Evolutionary conservation across 139 green algal species (phyloP).

Genomic region (Volvox reticuliferus): DNA sequence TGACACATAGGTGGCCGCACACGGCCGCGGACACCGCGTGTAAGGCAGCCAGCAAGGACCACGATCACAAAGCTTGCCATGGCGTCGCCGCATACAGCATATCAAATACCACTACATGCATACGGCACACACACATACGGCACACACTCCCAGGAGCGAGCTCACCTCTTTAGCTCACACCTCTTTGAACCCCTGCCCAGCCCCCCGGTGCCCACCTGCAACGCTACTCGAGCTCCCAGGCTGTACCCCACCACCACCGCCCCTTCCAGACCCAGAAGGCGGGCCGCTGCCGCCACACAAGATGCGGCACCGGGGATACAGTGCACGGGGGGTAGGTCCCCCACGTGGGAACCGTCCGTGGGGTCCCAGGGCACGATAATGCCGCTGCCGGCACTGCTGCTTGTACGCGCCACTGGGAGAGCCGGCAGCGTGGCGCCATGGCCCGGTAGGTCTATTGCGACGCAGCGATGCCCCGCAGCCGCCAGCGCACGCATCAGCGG

Average conservation of each 20-base stretch:
- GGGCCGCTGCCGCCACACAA: slow-evolving; percentile 49
- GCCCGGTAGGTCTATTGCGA: slow-evolving; percentile 85
- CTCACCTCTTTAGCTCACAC: not conserved
- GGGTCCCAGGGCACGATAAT: too few species aligned
- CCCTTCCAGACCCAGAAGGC: slow-evolving; percentile 37
- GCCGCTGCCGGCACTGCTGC: not conserved
- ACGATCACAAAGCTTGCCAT: too few species aligned
- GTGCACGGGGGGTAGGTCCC: slow-evolving; percentile 16
- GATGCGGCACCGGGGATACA: slow-evolving; percentile 56
- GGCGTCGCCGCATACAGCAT: too few species aligned
- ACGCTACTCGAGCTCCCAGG: slow-evolving; percentile 81
- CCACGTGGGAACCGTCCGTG: not conserved
- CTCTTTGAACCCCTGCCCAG: not conserved
- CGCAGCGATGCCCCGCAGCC: slow-evolving; percentile 57
- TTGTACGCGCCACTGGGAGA: not conserved
- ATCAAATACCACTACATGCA: too few species aligned
- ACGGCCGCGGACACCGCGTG: too few species aligned
- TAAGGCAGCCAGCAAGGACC: too few species aligned
- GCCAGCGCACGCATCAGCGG: slow-evolving; percentile 73
- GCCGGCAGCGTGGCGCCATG: slow-evolving; percentile 68
- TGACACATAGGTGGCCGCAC: too few species aligned
- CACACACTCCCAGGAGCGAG: too few species aligned
- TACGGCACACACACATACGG: too few species aligned
- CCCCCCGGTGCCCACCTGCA: slow-evolving; percentile 59
- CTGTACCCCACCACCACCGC: slow-evolving; percentile 87